A percentile compares a stretch with the other conserved stretches of the same genome.
Conservation (phyloP, 495 filamentous ascomycete species). For the Aspergillus nidulans region DNA sequence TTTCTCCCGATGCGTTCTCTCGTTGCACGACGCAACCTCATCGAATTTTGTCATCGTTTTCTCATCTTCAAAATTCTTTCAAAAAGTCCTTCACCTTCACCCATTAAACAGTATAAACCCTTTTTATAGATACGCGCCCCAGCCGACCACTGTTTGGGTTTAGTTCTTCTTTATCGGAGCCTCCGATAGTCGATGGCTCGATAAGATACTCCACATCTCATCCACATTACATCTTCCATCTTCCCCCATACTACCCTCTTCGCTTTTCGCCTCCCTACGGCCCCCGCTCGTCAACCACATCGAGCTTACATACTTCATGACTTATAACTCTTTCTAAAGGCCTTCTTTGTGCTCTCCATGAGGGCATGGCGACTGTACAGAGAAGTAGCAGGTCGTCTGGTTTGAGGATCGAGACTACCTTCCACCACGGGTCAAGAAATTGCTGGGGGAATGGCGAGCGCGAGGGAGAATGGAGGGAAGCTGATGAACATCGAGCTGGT, state of each 20-base stretch:
- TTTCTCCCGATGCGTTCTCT: background rate
- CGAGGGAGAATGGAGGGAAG: slow-evolving; percentile 18
- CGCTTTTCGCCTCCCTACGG: background rate
- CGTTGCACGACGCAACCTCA: background rate
- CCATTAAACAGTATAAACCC: background rate
- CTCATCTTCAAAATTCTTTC: background rate
- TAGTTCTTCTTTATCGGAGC: slow-evolving; percentile 4
- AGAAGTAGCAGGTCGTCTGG: slow-evolving; percentile 31
- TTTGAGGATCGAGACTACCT: slow-evolving; percentile 43
- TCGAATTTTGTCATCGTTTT: slow-evolving; percentile 4
- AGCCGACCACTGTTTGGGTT: slow-evolving; percentile 3
- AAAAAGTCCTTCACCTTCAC: background rate
- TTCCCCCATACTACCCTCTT: background rate
- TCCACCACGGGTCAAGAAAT: slow-evolving; percentile 22
- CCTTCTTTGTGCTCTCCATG: slow-evolving; percentile 18
- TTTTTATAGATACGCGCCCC: background rate
- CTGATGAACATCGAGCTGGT: slow-evolving; percentile 35
- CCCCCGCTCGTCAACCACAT: background rate
- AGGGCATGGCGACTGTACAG: slow-evolving; percentile 41
- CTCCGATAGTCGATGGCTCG: slow-evolving; percentile 3
- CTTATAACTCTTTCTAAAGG: slow-evolving; percentile 9
- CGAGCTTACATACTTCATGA: slow-evolving; percentile 7
- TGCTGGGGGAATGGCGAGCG: slow-evolving; percentile 26
- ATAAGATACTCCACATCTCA: slow-evolving; percentile 11
- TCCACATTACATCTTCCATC: background rate